Evolutionary conservation across 495 filamentous ascomycete genomes (phyloP).

Genomic region (Trichoderma erinaceum): DNA sequence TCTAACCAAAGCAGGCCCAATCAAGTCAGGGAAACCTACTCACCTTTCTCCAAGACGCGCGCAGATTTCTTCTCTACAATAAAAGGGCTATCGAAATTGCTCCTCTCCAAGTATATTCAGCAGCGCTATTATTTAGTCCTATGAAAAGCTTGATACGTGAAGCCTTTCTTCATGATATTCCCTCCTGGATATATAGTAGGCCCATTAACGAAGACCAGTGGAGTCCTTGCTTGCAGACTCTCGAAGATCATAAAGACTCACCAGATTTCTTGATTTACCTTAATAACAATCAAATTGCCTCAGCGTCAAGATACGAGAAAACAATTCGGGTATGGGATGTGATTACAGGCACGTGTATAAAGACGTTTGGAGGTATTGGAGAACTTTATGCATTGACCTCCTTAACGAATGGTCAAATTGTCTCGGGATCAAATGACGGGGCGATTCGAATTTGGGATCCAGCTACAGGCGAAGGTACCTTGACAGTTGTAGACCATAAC

Average conservation of each 20-base stretch:
- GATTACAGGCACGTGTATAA: constrained; percentile 26
- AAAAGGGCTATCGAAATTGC: constrained; percentile 18
- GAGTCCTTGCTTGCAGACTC: constrained; percentile 19
- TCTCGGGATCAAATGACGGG: constrained; percentile 17
- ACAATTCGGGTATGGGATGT: constrained; percentile 24
- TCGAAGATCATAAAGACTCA: constrained; percentile 15
- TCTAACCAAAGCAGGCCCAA: constrained; percentile 8
- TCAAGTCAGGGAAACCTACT: neutral
- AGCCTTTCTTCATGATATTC: constrained; percentile 13
- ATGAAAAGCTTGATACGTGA: constrained; percentile 5
- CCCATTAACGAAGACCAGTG: constrained; percentile 14
- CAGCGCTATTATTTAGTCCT: constrained; percentile 23
- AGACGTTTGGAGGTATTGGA: constrained; percentile 22
- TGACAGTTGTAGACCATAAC: neutral
- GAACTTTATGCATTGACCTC: constrained; percentile 13
- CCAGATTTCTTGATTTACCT: constrained; percentile 18
- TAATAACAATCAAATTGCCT: constrained; percentile 1
- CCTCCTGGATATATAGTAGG: neutral
- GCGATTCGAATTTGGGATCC: neutral
- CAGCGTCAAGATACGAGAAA: neutral
- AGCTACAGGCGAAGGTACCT: neutral
- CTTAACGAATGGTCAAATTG: constrained; percentile 22
- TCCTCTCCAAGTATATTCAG: constrained; percentile 22
- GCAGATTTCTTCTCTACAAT: constrained; percentile 19
- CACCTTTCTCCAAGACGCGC: constrained; percentile 18